These are phyloP conservation scores for Termitomyces sp. DNA, from an alignment of 768 basidiomycete species.

Conservation along the genomic window DNA sequence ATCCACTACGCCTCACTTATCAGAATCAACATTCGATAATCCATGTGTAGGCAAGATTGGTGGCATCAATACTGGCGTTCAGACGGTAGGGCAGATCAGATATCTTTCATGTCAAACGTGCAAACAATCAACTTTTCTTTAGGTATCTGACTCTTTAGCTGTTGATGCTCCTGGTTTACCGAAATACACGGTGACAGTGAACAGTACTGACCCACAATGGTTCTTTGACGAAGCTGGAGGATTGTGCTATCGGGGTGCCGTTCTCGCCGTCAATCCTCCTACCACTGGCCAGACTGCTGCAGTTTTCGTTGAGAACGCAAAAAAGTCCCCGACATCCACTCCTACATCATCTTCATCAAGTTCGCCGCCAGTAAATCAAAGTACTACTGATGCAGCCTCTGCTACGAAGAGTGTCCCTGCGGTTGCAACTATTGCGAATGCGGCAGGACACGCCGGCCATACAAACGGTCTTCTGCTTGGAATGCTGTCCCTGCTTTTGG, in stretches of 20 bases:
- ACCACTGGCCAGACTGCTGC: slow-evolving; percentile 27
- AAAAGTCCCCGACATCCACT: slow-evolving; percentile 19
- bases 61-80: slow-evolving; percentile 32
- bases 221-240: slow-evolving; percentile 40
- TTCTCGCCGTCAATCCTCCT: slow-evolving; percentile 37
- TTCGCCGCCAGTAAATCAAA: neutral
- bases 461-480: neutral
- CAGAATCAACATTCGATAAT: slow-evolving; percentile 35
- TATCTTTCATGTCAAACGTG: neutral
- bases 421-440: slow-evolving; percentile 8
- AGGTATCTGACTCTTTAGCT: slow-evolving; percentile 27
- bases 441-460: neutral
- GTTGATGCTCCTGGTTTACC: slow-evolving; percentile 36
- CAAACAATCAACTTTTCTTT: neutral
- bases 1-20: neutral
- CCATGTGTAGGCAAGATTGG: slow-evolving; percentile 31
- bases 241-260: slow-evolving; percentile 33
- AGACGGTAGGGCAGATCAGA: slow-evolving; percentile 29
- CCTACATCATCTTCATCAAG: slow-evolving; percentile 10
- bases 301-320: slow-evolving; percentile 35
- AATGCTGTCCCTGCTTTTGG: neutral
- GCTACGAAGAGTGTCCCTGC: slow-evolving; percentile 9
- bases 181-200: slow-evolving; percentile 27
- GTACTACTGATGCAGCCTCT: neutral
- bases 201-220: slow-evolving; percentile 34